phyloP scores from a whole-genome alignment of 2,329 filamentous ascomycete genomes.

The Fusarium sterilihyphosum region DNA sequence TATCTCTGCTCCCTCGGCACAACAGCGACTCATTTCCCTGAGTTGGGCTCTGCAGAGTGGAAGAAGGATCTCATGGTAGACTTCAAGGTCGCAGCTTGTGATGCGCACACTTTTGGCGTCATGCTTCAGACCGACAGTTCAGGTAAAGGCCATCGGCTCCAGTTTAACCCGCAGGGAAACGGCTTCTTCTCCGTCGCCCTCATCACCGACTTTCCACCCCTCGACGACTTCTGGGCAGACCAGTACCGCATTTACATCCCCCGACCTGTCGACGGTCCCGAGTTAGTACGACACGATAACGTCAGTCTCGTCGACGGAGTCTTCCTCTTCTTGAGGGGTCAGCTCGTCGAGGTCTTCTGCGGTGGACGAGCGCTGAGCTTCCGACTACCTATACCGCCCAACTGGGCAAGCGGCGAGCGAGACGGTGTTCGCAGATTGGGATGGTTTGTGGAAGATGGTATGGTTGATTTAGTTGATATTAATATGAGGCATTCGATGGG shows the following conservation, averaged over 20 bases:
- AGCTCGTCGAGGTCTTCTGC: constrained; percentile 44
- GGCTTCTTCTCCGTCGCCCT: constrained; percentile 44
- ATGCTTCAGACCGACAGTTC: constrained; percentile 43
- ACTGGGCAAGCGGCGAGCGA: constrained; percentile 4
- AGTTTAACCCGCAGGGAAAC: constrained; percentile 35
- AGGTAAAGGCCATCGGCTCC: constrained; percentile 42
- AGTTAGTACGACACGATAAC: constrained; percentile 47
- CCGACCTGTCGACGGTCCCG: constrained; percentile 48
- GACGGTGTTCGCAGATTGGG: constrained; percentile 39
- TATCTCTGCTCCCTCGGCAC: constrained; percentile 42
- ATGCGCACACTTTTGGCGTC: constrained; percentile 45
- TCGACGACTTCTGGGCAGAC: constrained; percentile 53
- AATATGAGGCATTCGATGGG: constrained; percentile 34
- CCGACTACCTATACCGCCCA: constrained; percentile 37
- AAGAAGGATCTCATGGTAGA: constrained; percentile 35
- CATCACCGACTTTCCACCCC: constrained; percentile 45
- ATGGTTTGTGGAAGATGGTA: constrained; percentile 47
- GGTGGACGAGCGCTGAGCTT: constrained; percentile 46
- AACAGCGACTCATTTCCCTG: constrained; percentile 40
- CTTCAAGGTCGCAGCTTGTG: constrained; percentile 39
- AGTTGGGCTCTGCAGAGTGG: constrained; percentile 30
- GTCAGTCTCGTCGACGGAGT: constrained; percentile 42
- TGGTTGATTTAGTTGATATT: constrained; percentile 42
- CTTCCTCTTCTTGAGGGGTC: constrained; percentile 40
- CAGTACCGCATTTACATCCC: constrained; percentile 48